Evolutionary conservation across 2,329 filamentous ascomycete genomes (phyloP), one percentile per base, ranked within the genome.

Genomic region (Dendrostoma leiphaemia): DNA sequence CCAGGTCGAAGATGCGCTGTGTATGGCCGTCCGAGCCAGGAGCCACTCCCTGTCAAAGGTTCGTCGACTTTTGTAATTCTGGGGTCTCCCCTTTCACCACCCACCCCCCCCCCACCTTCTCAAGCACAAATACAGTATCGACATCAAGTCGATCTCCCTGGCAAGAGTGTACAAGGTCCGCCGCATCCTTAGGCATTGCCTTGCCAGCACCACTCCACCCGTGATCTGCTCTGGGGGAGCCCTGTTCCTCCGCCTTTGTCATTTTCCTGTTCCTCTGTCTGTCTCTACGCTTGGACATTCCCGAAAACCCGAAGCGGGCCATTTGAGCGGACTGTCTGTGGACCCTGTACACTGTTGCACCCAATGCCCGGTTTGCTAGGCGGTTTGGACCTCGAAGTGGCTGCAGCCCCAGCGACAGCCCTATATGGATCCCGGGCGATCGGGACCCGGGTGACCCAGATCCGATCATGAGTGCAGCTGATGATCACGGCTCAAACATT

Each of bases 1-100:
- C 56, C 10, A 49, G 56, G 21, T 58, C 56, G 43, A 58, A 58
- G 53, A 58, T 58, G 56, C 53, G 56, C 23, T 58, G 56, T 31
- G 56, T 58, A 4, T 58, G 56, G 56, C 45, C 46, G 19, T 58
- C 56, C 17, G 56, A 58, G 37, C 56, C 56, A 7, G 56, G 56
- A 9, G 56, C 56, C 17, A 50, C 48, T n/a, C 56, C 56, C 8
- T 58, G 56, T 37, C 56, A 58, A 23, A 49, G 56, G 56, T 56
- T 17, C 48, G 56, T 51, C 26, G 2, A 32, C 21, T 23, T 3
- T 21, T 41, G 6, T 7, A 10, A 21, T 32, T 19, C 38, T 19
- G 13, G 3, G 8, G 26, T n/a, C 37, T 23, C 23, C 17, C 24
- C 35, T 7, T 37, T 54, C 24, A 21, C 29, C 24, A 15, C 29